These are phyloP conservation scores for Larix kaempferi DNA, from an alignment of 75 land plant genomes.

Conservation along the genomic window DNA sequence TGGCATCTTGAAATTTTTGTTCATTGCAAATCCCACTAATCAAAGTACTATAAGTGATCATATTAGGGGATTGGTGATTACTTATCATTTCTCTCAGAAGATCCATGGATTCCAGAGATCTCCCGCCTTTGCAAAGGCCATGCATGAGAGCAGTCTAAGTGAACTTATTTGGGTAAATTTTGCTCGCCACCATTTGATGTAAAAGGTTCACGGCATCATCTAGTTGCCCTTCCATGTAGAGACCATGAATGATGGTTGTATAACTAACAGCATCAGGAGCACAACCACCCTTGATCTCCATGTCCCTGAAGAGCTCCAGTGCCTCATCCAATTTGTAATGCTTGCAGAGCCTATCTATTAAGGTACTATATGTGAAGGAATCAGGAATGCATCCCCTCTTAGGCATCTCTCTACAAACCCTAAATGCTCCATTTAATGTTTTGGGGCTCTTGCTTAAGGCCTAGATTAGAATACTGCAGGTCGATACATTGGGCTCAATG, in stretches of 20 bases:
- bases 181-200: constrained; percentile 42
- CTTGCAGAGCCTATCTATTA: constrained; percentile 50
- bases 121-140: constrained; percentile 59
- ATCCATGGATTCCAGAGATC: constrained; percentile 39
- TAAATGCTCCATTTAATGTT: no score
- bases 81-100: constrained; percentile 41
- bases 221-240: constrained; percentile 27
- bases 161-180: constrained; percentile 54
- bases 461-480: no score
- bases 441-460: no score
- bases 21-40: no score
- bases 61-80: no score
- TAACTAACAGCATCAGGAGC: constrained; percentile 48
- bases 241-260: constrained; percentile 38
- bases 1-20: no score
- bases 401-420: no score
- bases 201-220: constrained; percentile 47
- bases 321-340: constrained; percentile 31
- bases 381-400: no score
- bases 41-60: no score
- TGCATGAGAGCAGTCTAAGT: constrained; percentile 63
- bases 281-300: constrained; percentile 24
- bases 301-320: constrained; percentile 34
- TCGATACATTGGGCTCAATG: no score
- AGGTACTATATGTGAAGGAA: no score